These are phyloP conservation scores for Hypomontagnella monticulosa DNA, from an alignment of 495 filamentous ascomycete genomes.

Conservation along the genomic window DNA sequence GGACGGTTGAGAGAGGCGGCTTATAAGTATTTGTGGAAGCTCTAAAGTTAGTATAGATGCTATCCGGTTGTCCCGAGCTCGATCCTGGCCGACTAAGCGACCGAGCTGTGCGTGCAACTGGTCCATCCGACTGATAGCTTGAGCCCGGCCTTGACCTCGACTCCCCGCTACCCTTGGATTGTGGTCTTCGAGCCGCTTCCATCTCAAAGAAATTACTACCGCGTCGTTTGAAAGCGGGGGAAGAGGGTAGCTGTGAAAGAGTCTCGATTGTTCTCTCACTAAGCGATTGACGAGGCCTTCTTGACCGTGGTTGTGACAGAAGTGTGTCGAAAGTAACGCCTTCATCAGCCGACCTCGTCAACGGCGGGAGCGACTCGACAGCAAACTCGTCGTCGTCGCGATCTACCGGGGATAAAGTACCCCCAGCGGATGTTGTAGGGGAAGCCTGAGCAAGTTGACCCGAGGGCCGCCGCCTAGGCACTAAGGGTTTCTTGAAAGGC, in stretches of 20 bases:
- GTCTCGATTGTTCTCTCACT: conserved; percentile 61
- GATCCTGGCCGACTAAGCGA: conserved; percentile 54
- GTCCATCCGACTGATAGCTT: conserved; percentile 55
- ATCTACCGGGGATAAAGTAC: conserved; percentile 21
- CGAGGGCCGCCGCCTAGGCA: conserved; percentile 38
- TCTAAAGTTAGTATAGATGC: conserved; percentile 41
- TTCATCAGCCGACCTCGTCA: conserved; percentile 36
- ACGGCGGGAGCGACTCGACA: conserved; percentile 37
- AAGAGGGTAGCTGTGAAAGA: conserved; percentile 56
- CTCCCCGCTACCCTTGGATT: conserved; percentile 50
- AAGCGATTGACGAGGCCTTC: conserved; percentile 51
- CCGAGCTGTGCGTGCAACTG: conserved; percentile 42
- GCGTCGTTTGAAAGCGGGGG: conserved; percentile 53
- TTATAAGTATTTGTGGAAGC: conserved; percentile 49
- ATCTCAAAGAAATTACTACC: conserved; percentile 52
- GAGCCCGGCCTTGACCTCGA: conserved; percentile 55
- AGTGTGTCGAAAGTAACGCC: conserved; percentile 39
- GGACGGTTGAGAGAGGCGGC: conserved; percentile 49
- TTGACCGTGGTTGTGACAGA: conserved; percentile 20
- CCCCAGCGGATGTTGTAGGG: conserved; percentile 14
- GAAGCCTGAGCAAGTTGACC: conserved; percentile 32
- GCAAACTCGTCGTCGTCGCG: conserved; percentile 27
- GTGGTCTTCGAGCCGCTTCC: conserved; percentile 31
- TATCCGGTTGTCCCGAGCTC: conserved; percentile 49
- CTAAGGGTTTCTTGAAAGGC: conserved; percentile 36